Percentiles rank a stretch among this genome's conserved stretches.
Evolutionary conservation across 2,329 filamentous ascomycete genomes (phyloP).

Genomic region (Penicillium fuscoglaucum): DNA sequence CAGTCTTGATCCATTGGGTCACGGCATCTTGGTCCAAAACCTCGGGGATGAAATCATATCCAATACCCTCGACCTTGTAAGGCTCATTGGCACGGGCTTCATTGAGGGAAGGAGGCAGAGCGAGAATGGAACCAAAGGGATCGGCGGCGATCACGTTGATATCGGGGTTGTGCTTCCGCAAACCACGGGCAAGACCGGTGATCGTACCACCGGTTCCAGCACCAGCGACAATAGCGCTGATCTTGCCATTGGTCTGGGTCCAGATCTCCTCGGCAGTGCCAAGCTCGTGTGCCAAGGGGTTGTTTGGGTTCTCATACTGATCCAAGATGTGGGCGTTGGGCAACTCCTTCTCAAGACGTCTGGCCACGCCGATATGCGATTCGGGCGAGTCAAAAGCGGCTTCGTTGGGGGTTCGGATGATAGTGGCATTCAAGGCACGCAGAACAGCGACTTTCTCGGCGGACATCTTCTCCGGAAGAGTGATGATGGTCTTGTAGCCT

Average conservation of each 20-base stretch:
- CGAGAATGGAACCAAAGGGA: slow-evolving; percentile 87
- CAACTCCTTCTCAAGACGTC: slow-evolving; percentile 86
- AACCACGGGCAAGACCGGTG: slow-evolving; percentile 78
- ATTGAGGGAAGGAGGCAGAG: slow-evolving; percentile 77
- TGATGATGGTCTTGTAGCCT: slow-evolving; percentile 96
- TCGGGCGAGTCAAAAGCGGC: slow-evolving; percentile 93
- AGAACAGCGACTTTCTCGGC: slow-evolving; percentile 96
- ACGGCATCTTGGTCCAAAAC: slow-evolving; percentile 79
- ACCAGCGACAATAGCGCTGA: slow-evolving; percentile 77
- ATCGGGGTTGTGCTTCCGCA: slow-evolving; percentile 81
- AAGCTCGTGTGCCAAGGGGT: slow-evolving; percentile 88
- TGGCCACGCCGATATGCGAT: slow-evolving; percentile 93
- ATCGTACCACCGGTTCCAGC: slow-evolving; percentile 89
- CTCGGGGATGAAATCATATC: slow-evolving; percentile 96
- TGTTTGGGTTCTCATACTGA: slow-evolving; percentile 89
- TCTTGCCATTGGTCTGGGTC: slow-evolving; percentile 79
- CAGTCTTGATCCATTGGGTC: slow-evolving; percentile 98
- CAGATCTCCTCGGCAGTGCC: slow-evolving; percentile 97
- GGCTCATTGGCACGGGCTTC: slow-evolving; percentile 74
- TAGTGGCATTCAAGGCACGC: slow-evolving; percentile 89
- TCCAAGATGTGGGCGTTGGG: slow-evolving; percentile 97
- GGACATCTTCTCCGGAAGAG: slow-evolving; percentile 98
- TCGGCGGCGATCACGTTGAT: slow-evolving; percentile 92
- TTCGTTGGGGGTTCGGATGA: slow-evolving; percentile 95
- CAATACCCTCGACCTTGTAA: slow-evolving; percentile 98